Evolutionary conservation across 176 grass and related monocot genomes (phyloP), one percentile per base, ranked within the genome.

Genomic region (Rhynchospora breviuscula): DNA sequence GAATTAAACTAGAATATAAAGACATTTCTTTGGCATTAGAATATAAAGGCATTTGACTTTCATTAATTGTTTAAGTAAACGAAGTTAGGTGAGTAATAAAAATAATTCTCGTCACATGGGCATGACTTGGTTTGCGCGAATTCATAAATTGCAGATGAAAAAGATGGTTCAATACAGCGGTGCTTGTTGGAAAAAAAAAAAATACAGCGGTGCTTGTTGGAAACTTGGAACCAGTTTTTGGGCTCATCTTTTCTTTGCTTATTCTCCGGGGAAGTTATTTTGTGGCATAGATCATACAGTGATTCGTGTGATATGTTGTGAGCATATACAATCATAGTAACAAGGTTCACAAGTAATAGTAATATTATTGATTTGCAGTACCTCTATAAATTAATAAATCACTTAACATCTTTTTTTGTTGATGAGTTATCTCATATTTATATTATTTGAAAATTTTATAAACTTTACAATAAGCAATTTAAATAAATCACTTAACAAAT

Each of bases 11-110:
- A 72, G 5, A 75, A 49, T 75, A 75, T 17, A 78, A 78, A 78
- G 49, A 29, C 25, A 57, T 78, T 78, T 78, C 35, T 40, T 3
- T 40, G 35, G 35, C 35, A 19, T 18, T 12, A 72, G 5, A 75
- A 49, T 75, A 75, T 17, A 78, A 78, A 78, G 49, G 22, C 25
- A 57, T 78, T 77, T 78, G 73, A 78, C 73, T 78, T 78, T 31
- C 13, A 57, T 78, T 78, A 47, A 57, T 78, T 57, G 49, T 78
- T 76, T 9, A 78, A 57, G 51, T 56, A 33, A 57, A 78, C 51
- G 7, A 35, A 29, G 73, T 78, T 78, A 35, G 49, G 25, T 78
- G 73, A 14, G 51, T 56, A 31, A 33, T 78, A 57, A 78, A 78
- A 33, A 18, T 54, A 26, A 15, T 78, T 18, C 49, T 57, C 12